Percentiles rank a stretch among this genome's conserved stretches.
phyloP scores from a whole-genome alignment of 73 alveolate species.

The Breviolum minutum region DNA sequence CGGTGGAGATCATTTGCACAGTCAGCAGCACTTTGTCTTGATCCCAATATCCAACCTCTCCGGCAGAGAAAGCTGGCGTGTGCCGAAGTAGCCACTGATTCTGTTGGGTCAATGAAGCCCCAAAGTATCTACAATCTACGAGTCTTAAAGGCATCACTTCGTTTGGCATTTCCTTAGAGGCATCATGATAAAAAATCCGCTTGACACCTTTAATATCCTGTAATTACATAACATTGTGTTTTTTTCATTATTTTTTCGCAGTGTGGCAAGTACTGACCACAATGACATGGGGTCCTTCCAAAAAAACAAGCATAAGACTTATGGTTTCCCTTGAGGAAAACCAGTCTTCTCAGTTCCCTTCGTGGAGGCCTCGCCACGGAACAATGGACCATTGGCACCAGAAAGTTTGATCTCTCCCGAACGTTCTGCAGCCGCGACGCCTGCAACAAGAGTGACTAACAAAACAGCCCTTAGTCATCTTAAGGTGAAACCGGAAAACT shows the following conservation, averaged over 20 bases:
- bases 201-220: too few relatives aligned
- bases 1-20: constrained; percentile 91
- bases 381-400: constrained; percentile 86
- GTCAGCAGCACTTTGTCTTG: constrained; percentile 68
- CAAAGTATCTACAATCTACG: not conserved
- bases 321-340: too few relatives aligned
- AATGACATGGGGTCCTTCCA: too few relatives aligned
- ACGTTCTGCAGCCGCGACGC: constrained; percentile 70
- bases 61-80: not conserved
- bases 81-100: not conserved
- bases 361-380: constrained; percentile 41
- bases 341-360: too few relatives aligned
- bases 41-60: constrained; percentile 77
- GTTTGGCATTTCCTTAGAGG: too few relatives aligned
- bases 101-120: not conserved
- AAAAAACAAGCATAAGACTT: too few relatives aligned
- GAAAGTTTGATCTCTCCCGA: constrained; percentile 77
- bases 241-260: too few relatives aligned
- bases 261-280: too few relatives aligned
- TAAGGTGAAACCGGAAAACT: not conserved
- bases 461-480: not conserved
- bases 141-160: not conserved
- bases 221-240: too few relatives aligned
- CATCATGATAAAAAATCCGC: too few relatives aligned
- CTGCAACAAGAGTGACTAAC: not conserved